Evolutionary conservation across 306 rosid genomes (phyloP), one percentile per base, ranked within the genome.

Genomic region (Myrica gale): DNA sequence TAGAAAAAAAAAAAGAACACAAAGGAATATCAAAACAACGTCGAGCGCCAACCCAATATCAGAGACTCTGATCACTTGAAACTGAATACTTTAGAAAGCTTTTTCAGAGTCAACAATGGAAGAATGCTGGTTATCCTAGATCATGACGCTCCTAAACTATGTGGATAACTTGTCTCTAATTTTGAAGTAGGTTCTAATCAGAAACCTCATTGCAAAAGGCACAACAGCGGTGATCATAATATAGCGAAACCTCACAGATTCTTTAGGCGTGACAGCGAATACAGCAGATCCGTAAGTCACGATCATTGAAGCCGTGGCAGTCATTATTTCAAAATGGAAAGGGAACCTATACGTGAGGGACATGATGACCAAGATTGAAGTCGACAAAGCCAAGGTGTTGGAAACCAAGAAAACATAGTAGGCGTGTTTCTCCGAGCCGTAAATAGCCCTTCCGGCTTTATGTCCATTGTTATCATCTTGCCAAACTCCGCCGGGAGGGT

Each of bases 401-500:
- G 48, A 78, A 5, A 78, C 1, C 60, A 76, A 74, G 62, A 86
- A 86, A 6, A 78, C 80, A 52, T 55, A 69, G 41, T 72, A 86
- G 1, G 82, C 23, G 0, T 0, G 0, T 41, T 45, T 57, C 1
- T 69, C 78, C 17, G 63, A 50, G 3, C 73, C 76, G 7, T 73
- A 70, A 11, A 81, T 84, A 9, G 81, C 78, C 4, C 66, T 69
- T 6, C 85, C 85, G 0, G 82, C 73, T 0, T 6, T n/a, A 19
- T 70, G 72, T 6, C 12, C 75, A 4, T 39, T 1, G 0, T 0
- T 0, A 15, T 1, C 8, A 5, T 85, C 81, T 60, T 86, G 84
- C 90, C 90, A 83, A 45, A 86, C 81, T 1, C 89, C 87, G n/a
- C 87, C 87, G 2, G 82, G 87, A 42, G 82, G 87, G 7, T 74